These are phyloP conservation scores for Saccharomycopsis fodiens DNA, from an alignment of 805 yeast genomes.

Conservation along the genomic window DNA sequence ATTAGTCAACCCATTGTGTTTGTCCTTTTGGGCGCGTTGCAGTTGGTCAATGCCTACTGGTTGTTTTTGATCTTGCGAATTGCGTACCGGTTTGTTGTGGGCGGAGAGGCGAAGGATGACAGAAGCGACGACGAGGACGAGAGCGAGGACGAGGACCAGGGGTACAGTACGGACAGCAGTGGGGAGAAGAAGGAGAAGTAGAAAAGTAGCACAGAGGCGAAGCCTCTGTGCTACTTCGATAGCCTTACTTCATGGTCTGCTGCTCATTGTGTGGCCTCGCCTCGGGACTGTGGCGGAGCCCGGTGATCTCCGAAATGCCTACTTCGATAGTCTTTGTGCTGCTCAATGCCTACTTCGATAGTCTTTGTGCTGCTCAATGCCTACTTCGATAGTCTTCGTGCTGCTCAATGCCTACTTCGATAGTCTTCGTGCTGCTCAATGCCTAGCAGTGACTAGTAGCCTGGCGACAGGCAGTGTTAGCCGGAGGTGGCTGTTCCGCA, in stretches of 20 bases:
- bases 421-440: too few species aligned
- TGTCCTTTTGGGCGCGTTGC: slow-evolving; percentile 66
- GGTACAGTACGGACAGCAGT: slow-evolving; percentile 14
- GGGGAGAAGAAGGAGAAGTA: slow-evolving; percentile 7
- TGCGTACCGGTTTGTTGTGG: slow-evolving; percentile 52
- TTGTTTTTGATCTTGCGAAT: slow-evolving; percentile 73
- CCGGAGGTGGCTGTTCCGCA: too few species aligned
- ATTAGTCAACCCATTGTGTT: slow-evolving; percentile 90
- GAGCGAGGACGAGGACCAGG: slow-evolving; percentile 23
- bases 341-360: too few species aligned
- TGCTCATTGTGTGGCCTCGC: too few species aligned
- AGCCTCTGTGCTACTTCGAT: background rate
- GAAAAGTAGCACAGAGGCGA: background rate
- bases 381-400: too few species aligned
- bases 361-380: too few species aligned
- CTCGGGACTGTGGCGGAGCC: too few species aligned
- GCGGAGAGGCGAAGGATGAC: slow-evolving; percentile 65
- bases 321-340: too few species aligned
- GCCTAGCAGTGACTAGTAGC: too few species aligned
- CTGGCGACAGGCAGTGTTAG: too few species aligned
- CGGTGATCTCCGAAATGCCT: too few species aligned
- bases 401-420: too few species aligned
- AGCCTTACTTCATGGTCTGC: background rate
- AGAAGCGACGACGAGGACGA: slow-evolving; percentile 83
- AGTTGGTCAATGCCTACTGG: slow-evolving; percentile 86